Evolutionary conservation across 192 early-diverging fungal genomes (phyloP).

Genomic region (Coemansia sp.): DNA sequence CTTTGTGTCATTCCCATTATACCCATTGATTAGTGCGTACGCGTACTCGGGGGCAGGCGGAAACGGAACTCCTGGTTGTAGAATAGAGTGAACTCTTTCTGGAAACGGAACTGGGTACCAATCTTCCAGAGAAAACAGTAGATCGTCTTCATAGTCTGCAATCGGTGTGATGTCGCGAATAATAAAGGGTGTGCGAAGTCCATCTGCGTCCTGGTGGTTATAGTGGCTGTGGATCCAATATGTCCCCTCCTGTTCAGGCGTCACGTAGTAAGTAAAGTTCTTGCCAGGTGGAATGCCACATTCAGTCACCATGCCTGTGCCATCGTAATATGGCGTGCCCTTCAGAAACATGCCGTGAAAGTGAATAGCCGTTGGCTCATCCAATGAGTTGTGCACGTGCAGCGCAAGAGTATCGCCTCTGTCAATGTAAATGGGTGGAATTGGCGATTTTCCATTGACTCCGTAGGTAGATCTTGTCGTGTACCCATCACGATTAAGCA

Average conservation of each 20-base stretch:
- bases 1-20: slow-evolving; percentile 8
- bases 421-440: slow-evolving; percentile 29
- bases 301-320: slow-evolving; percentile 62
- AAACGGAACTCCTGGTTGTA: slow-evolving; percentile 35
- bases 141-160: slow-evolving; percentile 65
- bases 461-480: slow-evolving; percentile 49
- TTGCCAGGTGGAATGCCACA: slow-evolving; percentile 67
- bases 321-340: slow-evolving; percentile 65
- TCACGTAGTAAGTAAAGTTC: slow-evolving; percentile 67
- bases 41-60: not conserved
- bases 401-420: slow-evolving; percentile 24
- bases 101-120: slow-evolving; percentile 56
- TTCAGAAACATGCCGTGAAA: slow-evolving; percentile 75
- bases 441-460: slow-evolving; percentile 62
- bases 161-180: slow-evolving; percentile 57
- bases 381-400: slow-evolving; percentile 54
- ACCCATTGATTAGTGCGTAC: slow-evolving; percentile 15
- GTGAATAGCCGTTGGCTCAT: slow-evolving; percentile 60
- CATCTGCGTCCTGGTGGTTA: slow-evolving; percentile 71
- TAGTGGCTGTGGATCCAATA: slow-evolving; percentile 77
- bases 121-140: slow-evolving; percentile 61
- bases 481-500: slow-evolving; percentile 10
- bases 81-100: slow-evolving; percentile 41
- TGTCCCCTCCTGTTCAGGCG: slow-evolving; percentile 66
- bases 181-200: slow-evolving; percentile 69